Evolutionary conservation across 495 filamentous ascomycete genomes (phyloP), one percentile per base, ranked within the genome.

Genomic region (Xylaria nigripes): DNA sequence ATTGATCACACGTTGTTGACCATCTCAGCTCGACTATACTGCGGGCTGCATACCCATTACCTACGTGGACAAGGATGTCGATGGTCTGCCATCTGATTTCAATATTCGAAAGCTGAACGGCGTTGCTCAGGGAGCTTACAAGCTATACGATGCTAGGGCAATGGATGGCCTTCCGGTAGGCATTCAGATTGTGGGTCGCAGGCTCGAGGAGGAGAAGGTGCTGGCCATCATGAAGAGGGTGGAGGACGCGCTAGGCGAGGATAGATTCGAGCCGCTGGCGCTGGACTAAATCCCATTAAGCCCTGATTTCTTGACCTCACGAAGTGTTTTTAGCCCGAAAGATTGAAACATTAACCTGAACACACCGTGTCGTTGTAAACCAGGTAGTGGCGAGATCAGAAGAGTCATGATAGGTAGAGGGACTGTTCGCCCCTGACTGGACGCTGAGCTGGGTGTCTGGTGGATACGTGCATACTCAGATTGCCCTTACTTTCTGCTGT

Each of bases 121-220:
- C 0, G 82, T 96, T 16, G 89, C 90, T 0, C 74, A 73, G 18
- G 89, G 91, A 6, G 91, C 89, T 0, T 97, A 93, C 74, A 86
- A 82, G 64, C 82, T 89, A 61, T 98, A 97, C 63, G 83, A 97
- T 64, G 85, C 89, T 0, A 69, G 72, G 5, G 80, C 76, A 50
- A 96, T 96, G 90, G 82, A 87, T 32, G 91, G 89, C 5, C 72
- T 96, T 55, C 90, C 92, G 0, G 90, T 95, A 2, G 90, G 78
- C 0, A 81, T 96, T 32, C 93, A 96, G 69, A 74, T 96, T 6
- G 86, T 96, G 0, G 91, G 90, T 7, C 78, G 86, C 51, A 76
- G 90, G 27, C 76, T 95, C 64, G 80, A 95, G 67, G 92, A 98
- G 68, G 93, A 96, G 76, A 94, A 94, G 71, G 89, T 96, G 12